These are phyloP conservation scores for Sclerotinia glacialis DNA, from an alignment of 2,329 filamentous ascomycete genomes.

Conservation along the genomic window DNA sequence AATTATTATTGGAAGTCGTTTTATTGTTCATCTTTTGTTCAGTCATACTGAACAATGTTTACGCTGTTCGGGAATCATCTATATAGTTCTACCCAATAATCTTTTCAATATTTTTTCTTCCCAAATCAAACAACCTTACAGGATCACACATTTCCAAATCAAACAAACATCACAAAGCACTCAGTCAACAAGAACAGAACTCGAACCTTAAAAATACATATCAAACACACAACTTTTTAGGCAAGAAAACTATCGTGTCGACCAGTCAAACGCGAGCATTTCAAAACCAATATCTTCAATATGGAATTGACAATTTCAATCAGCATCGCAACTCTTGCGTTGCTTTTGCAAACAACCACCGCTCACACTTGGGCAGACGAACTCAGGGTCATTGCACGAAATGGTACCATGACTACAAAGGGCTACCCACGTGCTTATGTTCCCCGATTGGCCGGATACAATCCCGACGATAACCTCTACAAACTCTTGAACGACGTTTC, in stretches of 20 bases:
- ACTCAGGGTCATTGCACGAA: constrained; percentile 65
- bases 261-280: constrained; percentile 11
- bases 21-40: constrained; percentile 22
- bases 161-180: neutral
- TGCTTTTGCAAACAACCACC: constrained; percentile 27
- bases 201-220: constrained; percentile 16
- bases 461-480: constrained; percentile 6
- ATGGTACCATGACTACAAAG: constrained; percentile 65
- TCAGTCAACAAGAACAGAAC: neutral
- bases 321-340: constrained; percentile 24
- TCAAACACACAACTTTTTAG: constrained; percentile 25
- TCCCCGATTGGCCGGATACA: constrained; percentile 43
- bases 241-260: constrained; percentile 23
- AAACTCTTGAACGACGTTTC: neutral
- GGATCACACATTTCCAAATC: neutral
- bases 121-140: constrained; percentile 2
- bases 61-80: constrained; percentile 29
- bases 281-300: constrained; percentile 18
- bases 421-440: constrained; percentile 76
- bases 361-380: constrained; percentile 71
- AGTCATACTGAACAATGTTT: constrained; percentile 27
- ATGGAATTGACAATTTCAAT: constrained; percentile 20
- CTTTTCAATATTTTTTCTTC: constrained; percentile 10
- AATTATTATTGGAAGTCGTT: constrained; percentile 25
- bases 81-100: constrained; percentile 20